phyloP scores from a whole-genome alignment of 768 basidiomycete species.

The Mycena alexandri region DNA sequence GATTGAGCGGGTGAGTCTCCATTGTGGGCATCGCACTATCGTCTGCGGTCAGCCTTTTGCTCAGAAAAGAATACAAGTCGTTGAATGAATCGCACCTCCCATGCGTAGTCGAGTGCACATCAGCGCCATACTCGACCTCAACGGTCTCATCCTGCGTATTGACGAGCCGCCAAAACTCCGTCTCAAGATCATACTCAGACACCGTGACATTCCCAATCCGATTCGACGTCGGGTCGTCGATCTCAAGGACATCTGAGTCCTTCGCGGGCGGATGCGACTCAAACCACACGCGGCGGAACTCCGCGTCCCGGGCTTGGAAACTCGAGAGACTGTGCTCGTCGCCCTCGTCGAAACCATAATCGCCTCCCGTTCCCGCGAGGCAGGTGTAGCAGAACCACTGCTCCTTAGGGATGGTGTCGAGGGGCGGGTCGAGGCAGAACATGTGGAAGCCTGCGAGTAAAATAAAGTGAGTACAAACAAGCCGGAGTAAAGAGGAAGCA shows the following conservation, averaged over 20 bases:
- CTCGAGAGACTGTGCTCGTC: conserved; percentile 93
- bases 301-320: conserved; percentile 91
- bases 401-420: conserved; percentile 87
- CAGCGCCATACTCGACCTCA: conserved; percentile 99
- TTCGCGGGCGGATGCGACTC: conserved; percentile 73
- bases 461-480: conserved; percentile 16
- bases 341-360: conserved; percentile 98
- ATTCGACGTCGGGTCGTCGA: conserved; percentile 65
- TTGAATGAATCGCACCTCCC: conserved; percentile 78
- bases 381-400: conserved; percentile 98
- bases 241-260: conserved; percentile 48
- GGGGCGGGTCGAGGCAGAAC: conserved; percentile 94
- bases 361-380: conserved; percentile 90
- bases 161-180: conserved; percentile 97
- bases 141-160: conserved; percentile 92
- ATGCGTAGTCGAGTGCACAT: conserved; percentile 97
- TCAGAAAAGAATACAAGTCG: conserved; percentile 2
- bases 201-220: conserved; percentile 72
- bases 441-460: conserved; percentile 86
- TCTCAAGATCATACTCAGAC: conserved; percentile 93
- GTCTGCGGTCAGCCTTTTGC: conserved; percentile 22
- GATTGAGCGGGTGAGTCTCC: conserved; percentile 91
- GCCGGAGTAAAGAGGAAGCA: conserved; percentile 41
- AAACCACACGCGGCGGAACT: conserved; percentile 93
- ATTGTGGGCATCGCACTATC: conserved; percentile 93